phyloP scores from a whole-genome alignment of 805 yeast genomes.

The Ogataea pini region DNA sequence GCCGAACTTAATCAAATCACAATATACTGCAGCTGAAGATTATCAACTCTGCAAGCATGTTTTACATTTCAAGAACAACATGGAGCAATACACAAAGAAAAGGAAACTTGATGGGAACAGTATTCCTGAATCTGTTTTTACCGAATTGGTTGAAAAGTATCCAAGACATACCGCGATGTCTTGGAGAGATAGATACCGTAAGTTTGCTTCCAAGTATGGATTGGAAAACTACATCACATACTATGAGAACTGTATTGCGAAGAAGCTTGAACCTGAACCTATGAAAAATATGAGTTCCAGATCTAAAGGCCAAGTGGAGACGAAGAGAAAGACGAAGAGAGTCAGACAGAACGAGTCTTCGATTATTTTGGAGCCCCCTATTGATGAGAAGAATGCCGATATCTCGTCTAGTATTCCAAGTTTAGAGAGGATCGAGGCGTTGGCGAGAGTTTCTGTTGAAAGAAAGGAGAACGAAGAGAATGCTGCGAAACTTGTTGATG shows the following conservation, averaged over 20 bases:
- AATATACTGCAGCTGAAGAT: slow-evolving; percentile 72
- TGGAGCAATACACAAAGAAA: slow-evolving; percentile 22
- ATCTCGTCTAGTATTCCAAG: slow-evolving; percentile 11
- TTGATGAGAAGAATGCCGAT: slow-evolving; percentile 10
- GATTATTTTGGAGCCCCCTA: not conserved
- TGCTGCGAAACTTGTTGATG: slow-evolving; percentile 15
- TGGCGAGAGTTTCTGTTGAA: slow-evolving; percentile 32
- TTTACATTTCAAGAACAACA: slow-evolving; percentile 24
- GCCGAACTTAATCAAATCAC: slow-evolving; percentile 56
- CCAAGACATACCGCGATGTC: slow-evolving; percentile 64
- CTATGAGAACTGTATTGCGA: slow-evolving; percentile 44
- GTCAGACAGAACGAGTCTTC: slow-evolving; percentile 10
- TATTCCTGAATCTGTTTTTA: slow-evolving; percentile 42
- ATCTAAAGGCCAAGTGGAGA: slow-evolving; percentile 34
- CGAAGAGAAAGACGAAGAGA: slow-evolving; percentile 25
- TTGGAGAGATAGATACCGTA: slow-evolving; percentile 83
- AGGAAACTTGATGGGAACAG: slow-evolving; percentile 26
- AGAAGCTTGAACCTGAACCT: slow-evolving; percentile 49
- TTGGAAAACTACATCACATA: slow-evolving; percentile 55
- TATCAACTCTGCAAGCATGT: slow-evolving; percentile 49
- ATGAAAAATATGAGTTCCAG: slow-evolving; percentile 58
- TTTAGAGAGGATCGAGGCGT: slow-evolving; percentile 27
- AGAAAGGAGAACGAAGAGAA: slow-evolving; percentile 24
- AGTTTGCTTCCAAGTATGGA: slow-evolving; percentile 65
- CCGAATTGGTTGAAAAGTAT: slow-evolving; percentile 38